These are phyloP conservation scores for Smittium culicis DNA, from an alignment of 371 early-diverging fungal genomes.

Conservation along the genomic window DNA sequence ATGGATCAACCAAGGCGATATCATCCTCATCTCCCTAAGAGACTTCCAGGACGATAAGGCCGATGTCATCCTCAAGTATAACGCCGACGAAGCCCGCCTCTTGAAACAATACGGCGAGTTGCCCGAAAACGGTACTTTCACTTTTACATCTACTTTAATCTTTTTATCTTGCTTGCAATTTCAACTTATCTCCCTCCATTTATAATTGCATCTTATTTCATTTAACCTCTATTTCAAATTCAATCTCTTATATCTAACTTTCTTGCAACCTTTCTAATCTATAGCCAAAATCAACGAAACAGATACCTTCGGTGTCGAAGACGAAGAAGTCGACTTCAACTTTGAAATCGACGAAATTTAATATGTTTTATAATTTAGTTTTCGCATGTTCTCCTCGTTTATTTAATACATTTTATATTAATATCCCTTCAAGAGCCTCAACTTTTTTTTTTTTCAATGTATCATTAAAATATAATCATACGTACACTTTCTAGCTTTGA, in stretches of 20 bases:
- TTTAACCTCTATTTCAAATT: neutral
- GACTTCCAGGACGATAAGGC: constrained; percentile 96
- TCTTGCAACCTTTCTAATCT: constrained; percentile 86
- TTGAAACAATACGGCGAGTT: constrained; percentile 92
- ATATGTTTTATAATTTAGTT: too few species aligned
- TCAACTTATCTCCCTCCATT: neutral
- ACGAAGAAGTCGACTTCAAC: constrained; percentile 81
- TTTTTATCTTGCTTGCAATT: constrained; percentile 34
- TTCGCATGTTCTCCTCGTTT: too few species aligned
- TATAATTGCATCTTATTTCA: neutral
- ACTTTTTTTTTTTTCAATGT: too few species aligned
- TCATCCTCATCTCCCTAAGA: constrained; percentile 85
- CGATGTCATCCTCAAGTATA: constrained; percentile 96
- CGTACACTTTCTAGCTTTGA: too few species aligned
- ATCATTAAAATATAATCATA: too few species aligned
- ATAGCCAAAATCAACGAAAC: constrained; percentile 68
- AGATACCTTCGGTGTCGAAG: constrained; percentile 54
- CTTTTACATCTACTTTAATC: too few species aligned
- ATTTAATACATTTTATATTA: too few species aligned
- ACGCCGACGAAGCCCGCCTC: constrained; percentile 92
- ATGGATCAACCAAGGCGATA: constrained; percentile 93
- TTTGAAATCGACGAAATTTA: constrained; percentile 42
- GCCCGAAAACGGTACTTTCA: constrained; percentile 58
- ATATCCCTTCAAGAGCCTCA: too few species aligned
- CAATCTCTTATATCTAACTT: constrained; percentile 44